Percentiles rank a stretch among this genome's conserved stretches.
Evolutionary conservation across 1,139 yeast species (phyloP).

Genomic region (Komagataea norvegica): DNA sequence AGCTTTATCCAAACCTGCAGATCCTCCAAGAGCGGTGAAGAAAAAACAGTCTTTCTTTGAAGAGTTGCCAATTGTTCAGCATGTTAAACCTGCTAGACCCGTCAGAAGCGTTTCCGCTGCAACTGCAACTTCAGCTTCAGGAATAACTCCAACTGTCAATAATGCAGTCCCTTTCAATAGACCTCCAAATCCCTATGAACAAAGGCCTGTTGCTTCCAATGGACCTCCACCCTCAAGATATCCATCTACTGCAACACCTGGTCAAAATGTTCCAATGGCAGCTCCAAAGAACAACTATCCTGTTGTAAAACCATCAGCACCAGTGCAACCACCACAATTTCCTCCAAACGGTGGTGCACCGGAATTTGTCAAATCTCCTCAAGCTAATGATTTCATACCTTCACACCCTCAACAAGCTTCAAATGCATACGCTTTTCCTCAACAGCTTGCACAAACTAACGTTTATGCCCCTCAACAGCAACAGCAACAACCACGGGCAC

Average conservation of each 20-base stretch:
- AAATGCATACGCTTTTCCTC: slow-evolving; percentile 10
- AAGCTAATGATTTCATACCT: too few species aligned
- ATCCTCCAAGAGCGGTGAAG: slow-evolving; percentile 15
- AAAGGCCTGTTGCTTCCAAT: neutral
- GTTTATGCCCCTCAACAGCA: neutral
- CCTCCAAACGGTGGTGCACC: slow-evolving; percentile 1
- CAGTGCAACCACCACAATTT: neutral
- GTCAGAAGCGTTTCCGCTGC: slow-evolving; percentile 12
- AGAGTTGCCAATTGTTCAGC: slow-evolving; percentile 41
- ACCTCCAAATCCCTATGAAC: slow-evolving; percentile 16
- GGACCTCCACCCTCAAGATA: slow-evolving; percentile 1
- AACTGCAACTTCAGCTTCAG: neutral
- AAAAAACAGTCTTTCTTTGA: slow-evolving; percentile 47
- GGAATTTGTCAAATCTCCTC: too few species aligned
- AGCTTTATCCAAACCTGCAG: slow-evolving; percentile 1
- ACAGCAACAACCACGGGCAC: neutral
- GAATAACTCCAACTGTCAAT: neutral
- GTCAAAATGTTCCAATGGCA: too few species aligned
- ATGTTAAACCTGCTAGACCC: slow-evolving; percentile 19
- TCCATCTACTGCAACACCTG: neutral
- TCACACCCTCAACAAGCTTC: too few species aligned
- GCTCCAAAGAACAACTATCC: too few species aligned
- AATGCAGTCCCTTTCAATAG: slow-evolving; percentile 9
- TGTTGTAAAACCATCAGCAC: too few species aligned
- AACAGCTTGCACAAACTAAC: slow-evolving; percentile 9